These are phyloP conservation scores for Neonectria neomacrospora DNA, from an alignment of 2,329 filamentous ascomycete genomes.

Conservation along the genomic window DNA sequence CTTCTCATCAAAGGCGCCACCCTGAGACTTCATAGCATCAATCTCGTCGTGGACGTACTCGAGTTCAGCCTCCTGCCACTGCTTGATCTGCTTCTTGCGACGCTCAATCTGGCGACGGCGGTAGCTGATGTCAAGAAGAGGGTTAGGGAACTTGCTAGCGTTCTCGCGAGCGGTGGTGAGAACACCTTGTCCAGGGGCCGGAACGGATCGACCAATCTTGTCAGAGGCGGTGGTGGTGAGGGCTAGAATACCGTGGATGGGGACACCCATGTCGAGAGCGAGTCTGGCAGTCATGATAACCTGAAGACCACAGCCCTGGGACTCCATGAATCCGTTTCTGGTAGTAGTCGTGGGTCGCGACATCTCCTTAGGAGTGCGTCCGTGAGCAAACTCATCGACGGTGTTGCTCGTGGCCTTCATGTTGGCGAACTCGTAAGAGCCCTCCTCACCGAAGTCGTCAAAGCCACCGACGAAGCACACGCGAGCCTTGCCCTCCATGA, in stretches of 20 bases:
- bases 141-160: constrained; percentile 91
- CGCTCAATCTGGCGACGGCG: constrained; percentile 93
- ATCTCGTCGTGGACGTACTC: constrained; percentile 94
- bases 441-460: constrained; percentile 99
- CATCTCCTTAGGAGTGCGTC: constrained; percentile 96
- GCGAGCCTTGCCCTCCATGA: constrained; percentile 96
- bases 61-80: constrained; percentile 95
- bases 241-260: constrained; percentile 94
- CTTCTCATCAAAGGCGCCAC: constrained; percentile 78
- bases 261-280: constrained; percentile 97
- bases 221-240: constrained; percentile 96
- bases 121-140: constrained; percentile 97
- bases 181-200: constrained; percentile 95
- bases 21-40: constrained; percentile 86
- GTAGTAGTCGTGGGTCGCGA: constrained; percentile 97
- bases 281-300: constrained; percentile 98
- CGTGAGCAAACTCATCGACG: constrained; percentile 94
- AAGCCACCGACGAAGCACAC: constrained; percentile 98
- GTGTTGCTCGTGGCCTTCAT: constrained; percentile 99
- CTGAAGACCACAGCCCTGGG: constrained; percentile 97
- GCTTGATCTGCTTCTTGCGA: constrained; percentile 92
- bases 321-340: constrained; percentile 98
- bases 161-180: constrained; percentile 94
- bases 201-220: constrained; percentile 98
- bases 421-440: constrained; percentile 99